These are phyloP conservation scores for Thelonectria olida DNA, from an alignment of 2,329 filamentous ascomycete genomes.

Conservation along the genomic window DNA sequence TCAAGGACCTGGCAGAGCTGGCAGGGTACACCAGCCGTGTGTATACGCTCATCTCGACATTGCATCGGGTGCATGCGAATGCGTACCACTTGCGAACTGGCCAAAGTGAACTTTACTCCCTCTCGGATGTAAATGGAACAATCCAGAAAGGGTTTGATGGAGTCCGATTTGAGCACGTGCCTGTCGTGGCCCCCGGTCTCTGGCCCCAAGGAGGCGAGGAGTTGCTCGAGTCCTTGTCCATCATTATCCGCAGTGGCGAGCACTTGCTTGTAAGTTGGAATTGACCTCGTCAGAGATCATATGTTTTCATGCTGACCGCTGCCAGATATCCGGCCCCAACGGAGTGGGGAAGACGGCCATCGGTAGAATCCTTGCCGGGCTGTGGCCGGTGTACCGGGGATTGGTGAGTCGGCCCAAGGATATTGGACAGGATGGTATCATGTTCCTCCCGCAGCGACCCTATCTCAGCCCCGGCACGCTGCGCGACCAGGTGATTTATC, in stretches of 20 bases:
- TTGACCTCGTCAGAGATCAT: background rate
- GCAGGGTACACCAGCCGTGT: conserved; percentile 96
- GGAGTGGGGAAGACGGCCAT: conserved; percentile 94
- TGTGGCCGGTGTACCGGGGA: conserved; percentile 97
- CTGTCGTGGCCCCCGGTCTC: conserved; percentile 86
- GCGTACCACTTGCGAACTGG: conserved; percentile 78
- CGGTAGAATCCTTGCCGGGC: conserved; percentile 83
- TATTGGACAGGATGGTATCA: conserved; percentile 88
- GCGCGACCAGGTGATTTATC: conserved; percentile 97
- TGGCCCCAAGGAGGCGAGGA: conserved; percentile 94
- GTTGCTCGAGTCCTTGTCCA: conserved; percentile 85
- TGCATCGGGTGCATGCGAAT: conserved; percentile 91
- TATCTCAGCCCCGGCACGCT: conserved; percentile 93
- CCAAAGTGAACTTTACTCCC: conserved; percentile 83
- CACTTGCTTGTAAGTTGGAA: conserved; percentile 77
- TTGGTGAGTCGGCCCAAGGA: conserved; percentile 87
- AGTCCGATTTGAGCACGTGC: conserved; percentile 91
- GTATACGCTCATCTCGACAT: conserved; percentile 92
- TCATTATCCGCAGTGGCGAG: conserved; percentile 89
- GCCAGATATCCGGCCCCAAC: conserved; percentile 86
- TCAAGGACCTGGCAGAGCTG: conserved; percentile 96
- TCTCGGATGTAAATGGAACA: conserved; percentile 92
- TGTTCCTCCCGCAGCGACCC: conserved; percentile 95
- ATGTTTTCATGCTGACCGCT: conserved; percentile 23
- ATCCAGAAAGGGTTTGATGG: conserved; percentile 95